Percentiles rank a stretch among this genome's conserved stretches.
Conservation (phyloP, 2,329 filamentous ascomycete genomes). For the Cercospora janseana region DNA sequence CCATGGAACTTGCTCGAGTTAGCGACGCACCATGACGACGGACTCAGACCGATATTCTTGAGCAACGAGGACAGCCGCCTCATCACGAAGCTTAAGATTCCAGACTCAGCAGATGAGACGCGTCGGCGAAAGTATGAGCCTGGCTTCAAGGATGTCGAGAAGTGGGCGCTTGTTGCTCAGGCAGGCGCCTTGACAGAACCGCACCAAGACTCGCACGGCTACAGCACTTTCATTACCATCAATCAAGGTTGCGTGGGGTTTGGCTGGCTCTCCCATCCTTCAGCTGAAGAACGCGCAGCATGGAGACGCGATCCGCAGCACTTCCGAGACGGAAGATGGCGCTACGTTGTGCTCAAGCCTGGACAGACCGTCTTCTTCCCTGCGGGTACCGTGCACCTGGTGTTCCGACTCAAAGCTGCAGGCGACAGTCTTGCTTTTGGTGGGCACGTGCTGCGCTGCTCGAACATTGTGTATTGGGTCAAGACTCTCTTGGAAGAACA, state of each 20-base stretch:
- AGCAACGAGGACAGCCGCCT: constrained; percentile 36
- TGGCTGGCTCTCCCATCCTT: constrained; percentile 35
- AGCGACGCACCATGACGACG: constrained; percentile 35
- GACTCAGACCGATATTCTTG: constrained; percentile 35
- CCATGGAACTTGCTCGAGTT: constrained; percentile 39
- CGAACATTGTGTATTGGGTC: constrained; percentile 44
- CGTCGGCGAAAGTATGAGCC: constrained; percentile 30
- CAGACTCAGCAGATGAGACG: constrained; percentile 26
- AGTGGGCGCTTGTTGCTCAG: constrained; percentile 37
- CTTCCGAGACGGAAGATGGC: constrained; percentile 32
- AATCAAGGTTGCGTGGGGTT: constrained; percentile 36
- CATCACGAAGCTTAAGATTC: constrained; percentile 37
- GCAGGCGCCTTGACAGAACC: constrained; percentile 37
- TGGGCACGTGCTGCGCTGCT: constrained; percentile 36
- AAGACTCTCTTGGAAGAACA: constrained; percentile 47
- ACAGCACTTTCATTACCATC: constrained; percentile 37
- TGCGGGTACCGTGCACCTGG: constrained; percentile 37
- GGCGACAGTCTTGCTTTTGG: constrained; percentile 38
- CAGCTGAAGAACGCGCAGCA: constrained; percentile 27
- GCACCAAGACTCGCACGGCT: constrained; percentile 38
- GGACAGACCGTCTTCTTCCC: constrained; percentile 38
- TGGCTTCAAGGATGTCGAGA: constrained; percentile 39
- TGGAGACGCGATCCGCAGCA: constrained; percentile 27
- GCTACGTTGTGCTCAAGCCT: constrained; percentile 34
- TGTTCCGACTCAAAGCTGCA: constrained; percentile 34